Base-by-base conservation (phyloP, 1,139 yeast genomes). In the Pichia sp. region DNA sequence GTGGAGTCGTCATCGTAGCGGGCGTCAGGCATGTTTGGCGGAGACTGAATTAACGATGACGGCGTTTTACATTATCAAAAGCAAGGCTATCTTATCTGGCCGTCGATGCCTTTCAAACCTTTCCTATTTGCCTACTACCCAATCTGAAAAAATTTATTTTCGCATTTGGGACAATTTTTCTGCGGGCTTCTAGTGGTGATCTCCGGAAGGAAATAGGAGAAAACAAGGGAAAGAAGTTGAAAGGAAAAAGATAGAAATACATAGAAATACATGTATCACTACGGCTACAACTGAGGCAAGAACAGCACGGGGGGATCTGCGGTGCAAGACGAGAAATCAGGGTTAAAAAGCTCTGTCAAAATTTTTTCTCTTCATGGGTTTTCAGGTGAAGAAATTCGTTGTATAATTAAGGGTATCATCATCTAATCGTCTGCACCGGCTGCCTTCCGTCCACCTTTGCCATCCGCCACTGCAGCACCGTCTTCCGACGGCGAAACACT, bases 271-370 rank as follows among this genome's bases (percentile, higher is more conserved):
- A n/a, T 12, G 36, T 13, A 31, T 10, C 13, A 16, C 16, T 31
- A 31, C 36, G 6, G 18, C 41, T 16, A 39, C 25, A 18, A 39
- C 41, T 2, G 13, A 6, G 16, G 16, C 5, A 2, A 8, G 5
- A 9, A 9, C 8, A 36, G 7, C 12, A 16, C 12, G 22, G 30
- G 26, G 28, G 25, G 22, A 18, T 25, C 9, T 23, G 18, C 41
- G 6, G 41, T 22, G 25, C 4, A 3, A 16, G 6, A 34, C 28
- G 26, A 42, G 10, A 36, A 41, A 44, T 79, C 85, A 80, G 85
- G 75, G 83, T 80, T 80, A 80, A 80, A 80, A 80, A 80, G 85
- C 85, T 80, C 85, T 79, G 83, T 73, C 72, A 75, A 71, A 71
- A 65, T 71, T 75, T 31, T 56, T 68, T 62, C 78, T 50, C 82